Evolutionary conservation across 768 basidiomycete genomes (phyloP).

Genomic region (Agaricus subrufescens): DNA sequence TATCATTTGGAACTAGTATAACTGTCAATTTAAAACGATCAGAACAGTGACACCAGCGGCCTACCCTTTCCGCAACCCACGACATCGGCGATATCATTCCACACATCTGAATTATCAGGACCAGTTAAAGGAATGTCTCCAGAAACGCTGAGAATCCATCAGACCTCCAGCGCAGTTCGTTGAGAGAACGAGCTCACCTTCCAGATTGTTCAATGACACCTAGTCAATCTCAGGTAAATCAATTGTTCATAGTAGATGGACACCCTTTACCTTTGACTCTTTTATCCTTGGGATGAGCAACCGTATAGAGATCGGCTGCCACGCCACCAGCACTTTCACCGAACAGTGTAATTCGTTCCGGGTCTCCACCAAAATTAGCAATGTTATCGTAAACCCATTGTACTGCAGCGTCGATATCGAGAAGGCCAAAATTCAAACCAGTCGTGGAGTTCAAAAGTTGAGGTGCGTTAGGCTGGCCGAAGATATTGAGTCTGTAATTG

Average conservation of each 20-base stretch:
- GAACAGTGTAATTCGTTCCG: constrained; percentile 30
- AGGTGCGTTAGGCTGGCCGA: constrained; percentile 36
- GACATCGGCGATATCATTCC: constrained; percentile 24
- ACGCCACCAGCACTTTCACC: constrained; percentile 34
- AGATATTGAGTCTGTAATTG: constrained; percentile 36
- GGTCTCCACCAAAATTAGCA: constrained; percentile 37
- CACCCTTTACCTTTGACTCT: constrained; percentile 20
- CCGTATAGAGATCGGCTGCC: constrained; percentile 29
- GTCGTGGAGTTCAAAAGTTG: constrained; percentile 21
- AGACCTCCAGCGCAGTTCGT: not conserved
- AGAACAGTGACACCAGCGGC: not conserved
- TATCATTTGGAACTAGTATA: constrained; percentile 14
- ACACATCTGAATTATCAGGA: constrained; percentile 19
- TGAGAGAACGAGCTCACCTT: constrained; percentile 18
- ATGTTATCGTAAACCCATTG: constrained; percentile 47
- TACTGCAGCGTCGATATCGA: constrained; percentile 34
- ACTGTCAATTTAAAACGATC: not conserved
- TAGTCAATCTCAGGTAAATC: not conserved
- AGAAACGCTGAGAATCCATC: constrained; percentile 9
- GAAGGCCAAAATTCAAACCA: constrained; percentile 36
- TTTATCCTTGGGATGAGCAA: constrained; percentile 28
- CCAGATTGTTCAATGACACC: constrained; percentile 34
- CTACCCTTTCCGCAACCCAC: constrained; percentile 30
- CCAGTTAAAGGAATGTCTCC: constrained; percentile 6
- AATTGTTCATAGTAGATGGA: not conserved